Conservation (phyloP, 2,329 filamentous ascomycete species). For the Coniella vitis region DNA sequence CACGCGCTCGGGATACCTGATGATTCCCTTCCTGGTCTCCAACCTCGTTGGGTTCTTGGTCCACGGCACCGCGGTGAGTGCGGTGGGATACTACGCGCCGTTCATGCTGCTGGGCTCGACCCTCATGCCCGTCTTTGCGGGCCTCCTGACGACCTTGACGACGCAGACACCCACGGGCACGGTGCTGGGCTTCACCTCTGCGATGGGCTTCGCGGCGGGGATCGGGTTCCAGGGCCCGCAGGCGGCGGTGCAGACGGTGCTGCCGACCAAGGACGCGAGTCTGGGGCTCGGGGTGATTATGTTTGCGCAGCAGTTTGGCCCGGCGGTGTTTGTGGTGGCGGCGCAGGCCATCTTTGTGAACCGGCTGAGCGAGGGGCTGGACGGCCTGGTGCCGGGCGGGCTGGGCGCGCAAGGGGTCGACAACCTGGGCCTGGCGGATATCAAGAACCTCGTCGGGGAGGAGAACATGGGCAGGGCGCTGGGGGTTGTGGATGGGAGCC, state of each 20-base stretch:
- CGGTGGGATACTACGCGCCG: slow-evolving; percentile 20
- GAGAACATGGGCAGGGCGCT: slow-evolving; percentile 3
- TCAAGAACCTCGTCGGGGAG: slow-evolving; percentile 6
- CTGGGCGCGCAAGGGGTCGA: slow-evolving; percentile 1
- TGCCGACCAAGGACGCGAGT: neutral
- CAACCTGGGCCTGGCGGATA: slow-evolving; percentile 7
- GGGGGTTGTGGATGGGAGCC: slow-evolving; percentile 6
- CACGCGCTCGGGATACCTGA: slow-evolving; percentile 27
- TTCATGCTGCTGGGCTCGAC: slow-evolving; percentile 10
- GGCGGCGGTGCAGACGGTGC: slow-evolving; percentile 15
- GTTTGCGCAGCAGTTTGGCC: slow-evolving; percentile 34
- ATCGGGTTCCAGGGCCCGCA: slow-evolving; percentile 12
- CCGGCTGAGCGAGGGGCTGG: slow-evolving; percentile 10
- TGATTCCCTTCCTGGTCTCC: slow-evolving; percentile 29
- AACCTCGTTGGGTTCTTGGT: slow-evolving; percentile 29
- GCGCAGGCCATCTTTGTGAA: slow-evolving; percentile 33
- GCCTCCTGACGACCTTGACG: slow-evolving; percentile 10
- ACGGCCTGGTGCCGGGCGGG: neutral
- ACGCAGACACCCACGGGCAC: neutral
- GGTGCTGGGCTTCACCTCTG: slow-evolving; percentile 11
- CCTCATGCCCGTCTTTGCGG: slow-evolving; percentile 11
- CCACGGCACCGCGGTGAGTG: slow-evolving; percentile 27
- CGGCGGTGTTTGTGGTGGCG: slow-evolving; percentile 33
- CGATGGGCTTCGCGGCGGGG: slow-evolving; percentile 5
- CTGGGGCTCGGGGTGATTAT: slow-evolving; percentile 3